Evolutionary conservation across 179 eudicot species (phyloP), one percentile per base, ranked within the genome.

Genomic region (Beta corolliflora): DNA sequence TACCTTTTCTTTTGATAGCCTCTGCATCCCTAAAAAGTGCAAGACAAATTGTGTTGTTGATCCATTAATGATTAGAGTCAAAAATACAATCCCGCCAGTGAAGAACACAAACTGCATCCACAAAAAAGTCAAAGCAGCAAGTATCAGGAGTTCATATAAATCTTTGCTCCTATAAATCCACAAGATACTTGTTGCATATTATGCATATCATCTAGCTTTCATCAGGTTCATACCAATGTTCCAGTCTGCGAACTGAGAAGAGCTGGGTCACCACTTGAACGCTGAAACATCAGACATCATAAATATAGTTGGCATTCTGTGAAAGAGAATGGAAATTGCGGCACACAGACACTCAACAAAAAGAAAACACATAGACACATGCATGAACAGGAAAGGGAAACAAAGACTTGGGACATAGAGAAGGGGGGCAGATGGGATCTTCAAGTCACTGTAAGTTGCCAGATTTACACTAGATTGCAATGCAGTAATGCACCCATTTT

Each of bases 51-150:
- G 99, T 60, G 97, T 91, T 79, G 98, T 94, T 74, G 98, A 95
- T 77, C 99, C 99, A 80, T 95, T 95, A 79, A 95, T 80, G 46
- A 92, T 87, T 74, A 95, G 90, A n/a, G 98, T 94, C 53, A 95
- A 89, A 81, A 94, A 90, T 65, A 95, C 99, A 75, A 94, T 91
- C 71, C 99, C 99, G 71, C 99, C 99, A 36, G 99, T 91, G 85
- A 92, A 92, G 85, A 94, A 95, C 56, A 95, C 95, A 87, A 95
- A 95, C 99, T 95, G 96, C 91, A 87, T 69, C 70, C 84, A 81
- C 16, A 79, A 59, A 46, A 66, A 80, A 76, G 36, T 58, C 59
- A 77, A 36, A 45, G 23, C 55, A 68, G 36, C 36, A 15, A 85
- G 58, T 41, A 59, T 23, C 19, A 45, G 46, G 19, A 53, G 44